Base-by-base conservation (phyloP, 163 green algal genomes). In the Chloromonas sp. region DNA sequence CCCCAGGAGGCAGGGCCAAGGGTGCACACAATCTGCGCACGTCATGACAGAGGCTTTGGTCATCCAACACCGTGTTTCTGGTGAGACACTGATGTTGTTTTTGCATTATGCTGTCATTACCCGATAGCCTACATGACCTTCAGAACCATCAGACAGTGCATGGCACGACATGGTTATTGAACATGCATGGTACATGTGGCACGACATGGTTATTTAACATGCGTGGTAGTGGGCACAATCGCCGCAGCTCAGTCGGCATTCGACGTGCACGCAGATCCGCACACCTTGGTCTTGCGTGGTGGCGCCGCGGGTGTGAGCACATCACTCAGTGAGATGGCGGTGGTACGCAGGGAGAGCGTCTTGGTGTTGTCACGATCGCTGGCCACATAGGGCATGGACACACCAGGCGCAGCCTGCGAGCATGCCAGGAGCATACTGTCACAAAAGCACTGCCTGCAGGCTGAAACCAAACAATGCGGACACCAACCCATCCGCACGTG, bases 1-100 rank as follows among this genome's bases (percentile, higher is more conserved):
- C 59, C 82, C 89, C 91, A 92, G 0, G 71, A 84, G 59, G 81
- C 60, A 0, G 91, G 91, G 3, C 92, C 92, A 81, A 95, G 88
- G 60, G 91, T 95, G 87, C 88, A 93, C 81, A 96, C 88, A 70
- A 96, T 95, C 89, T 95, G 1, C 84, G 70, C 84, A 92, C 70
- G 3, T 13, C 77, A 81, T 2, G 2, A 60, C 36, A 36, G 36
- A 36, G 36, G 36, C 36, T 36, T 36, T 36, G 36, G 36, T 36
- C 36, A 36, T 36, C 36, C 36, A 36, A 36, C 36, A 36, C 36
- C 36, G 36, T 36, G 36, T 36, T 36, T 36, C 36, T 36, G 36
- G 36, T 36, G 36, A 36, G 36, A 36, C 36, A 36, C 36, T 36
- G 36, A 36, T 36, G 36, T 36, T 36, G 36, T 36, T 36, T 36